A percentile compares a stretch with the other conserved stretches of the same genome.
Conservation (phyloP, 257 asterid species). For the Jacaranda mimosifolia region DNA sequence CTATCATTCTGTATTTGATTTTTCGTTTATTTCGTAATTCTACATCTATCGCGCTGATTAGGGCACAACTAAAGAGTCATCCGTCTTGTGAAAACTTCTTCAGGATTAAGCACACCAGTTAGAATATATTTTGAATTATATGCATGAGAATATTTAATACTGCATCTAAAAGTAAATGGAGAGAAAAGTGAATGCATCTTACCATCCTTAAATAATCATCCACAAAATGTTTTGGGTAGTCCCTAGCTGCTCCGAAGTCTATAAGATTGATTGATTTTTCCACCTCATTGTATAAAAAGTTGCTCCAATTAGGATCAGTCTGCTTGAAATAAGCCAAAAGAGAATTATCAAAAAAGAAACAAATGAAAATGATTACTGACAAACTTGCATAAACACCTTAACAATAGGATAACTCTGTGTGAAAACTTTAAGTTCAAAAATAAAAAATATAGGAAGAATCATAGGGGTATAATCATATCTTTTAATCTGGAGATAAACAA, state of each 20-base stretch:
- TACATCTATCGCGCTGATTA: too few species aligned
- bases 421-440: conserved; percentile 2
- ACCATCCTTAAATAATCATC: conserved; percentile 94
- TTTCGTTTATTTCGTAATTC: too few species aligned
- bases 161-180: conserved; percentile 12
- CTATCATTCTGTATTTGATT: too few species aligned
- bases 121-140: not conserved
- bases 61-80: not conserved
- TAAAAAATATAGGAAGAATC: not conserved
- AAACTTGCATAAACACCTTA: not conserved
- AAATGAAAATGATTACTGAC: not conserved
- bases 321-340: conserved; percentile 55
- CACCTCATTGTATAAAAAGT: conserved; percentile 77
- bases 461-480: not conserved
- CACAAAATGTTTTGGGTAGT: conserved; percentile 78
- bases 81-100: conserved; percentile 18
- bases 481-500: not conserved
- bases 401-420: not conserved
- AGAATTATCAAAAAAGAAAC: conserved; percentile 19
- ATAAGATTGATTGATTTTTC: conserved; percentile 77
- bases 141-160: not conserved
- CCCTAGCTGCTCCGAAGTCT: conserved; percentile 98
- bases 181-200: conserved; percentile 37
- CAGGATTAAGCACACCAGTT: not conserved
- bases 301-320: conserved; percentile 99